Conservation (phyloP, 192 early-diverging fungal genomes). For the Backusella circina region DNA sequence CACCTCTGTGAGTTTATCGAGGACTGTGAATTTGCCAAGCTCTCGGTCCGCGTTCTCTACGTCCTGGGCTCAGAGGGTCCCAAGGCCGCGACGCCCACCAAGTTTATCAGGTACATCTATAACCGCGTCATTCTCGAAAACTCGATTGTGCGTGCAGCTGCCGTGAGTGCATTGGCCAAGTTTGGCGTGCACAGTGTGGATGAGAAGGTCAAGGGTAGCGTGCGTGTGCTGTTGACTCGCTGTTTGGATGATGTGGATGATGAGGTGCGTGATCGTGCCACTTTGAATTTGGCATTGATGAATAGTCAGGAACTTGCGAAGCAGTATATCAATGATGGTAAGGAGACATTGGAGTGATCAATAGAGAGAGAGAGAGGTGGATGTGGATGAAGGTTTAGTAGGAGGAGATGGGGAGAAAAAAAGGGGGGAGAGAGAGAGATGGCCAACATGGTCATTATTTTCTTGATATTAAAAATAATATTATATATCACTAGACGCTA, state of each 20-base stretch:
- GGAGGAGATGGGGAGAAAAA: not conserved
- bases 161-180: slow-evolving; percentile 89
- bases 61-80: slow-evolving; percentile 94
- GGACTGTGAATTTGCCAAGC: slow-evolving; percentile 98
- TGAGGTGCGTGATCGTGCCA: slow-evolving; percentile 95
- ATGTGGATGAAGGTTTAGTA: not conserved
- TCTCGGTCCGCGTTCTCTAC: slow-evolving; percentile 94
- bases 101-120: slow-evolving; percentile 98
- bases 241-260: slow-evolving; percentile 98
- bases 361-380: not conserved
- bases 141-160: slow-evolving; percentile 94
- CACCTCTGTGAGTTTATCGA: slow-evolving; percentile 99
- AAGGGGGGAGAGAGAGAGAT: not conserved
- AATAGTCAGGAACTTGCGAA: slow-evolving; percentile 47
- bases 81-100: slow-evolving; percentile 82
- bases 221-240: slow-evolving; percentile 77
- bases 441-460: not conserved
- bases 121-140: slow-evolving; percentile 98
- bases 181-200: slow-evolving; percentile 88
- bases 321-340: slow-evolving; percentile 74
- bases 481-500: slow-evolving; percentile 56
- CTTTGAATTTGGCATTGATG: slow-evolving; percentile 84
- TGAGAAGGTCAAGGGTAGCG: slow-evolving; percentile 60
- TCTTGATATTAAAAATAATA: not conserved
- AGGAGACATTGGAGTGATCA: too few relatives aligned